phyloP scores from a whole-genome alignment of 1,284 basidiomycete species.

The Fomitopsis betulina region DNA sequence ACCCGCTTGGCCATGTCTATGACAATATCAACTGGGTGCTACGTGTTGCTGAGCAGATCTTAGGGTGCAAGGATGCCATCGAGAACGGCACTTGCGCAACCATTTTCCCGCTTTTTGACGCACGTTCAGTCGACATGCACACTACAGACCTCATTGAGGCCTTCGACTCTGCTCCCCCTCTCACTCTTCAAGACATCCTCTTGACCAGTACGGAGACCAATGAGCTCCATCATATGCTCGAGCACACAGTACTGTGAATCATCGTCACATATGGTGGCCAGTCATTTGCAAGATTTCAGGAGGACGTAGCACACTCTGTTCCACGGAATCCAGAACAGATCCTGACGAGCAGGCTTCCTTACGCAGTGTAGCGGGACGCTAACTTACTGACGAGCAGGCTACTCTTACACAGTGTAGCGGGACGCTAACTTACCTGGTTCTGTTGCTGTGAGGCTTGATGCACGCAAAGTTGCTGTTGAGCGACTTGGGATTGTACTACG shows the following conservation, averaged over 20 bases:
- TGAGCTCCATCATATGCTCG: slow-evolving; percentile 6
- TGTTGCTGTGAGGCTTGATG: too few species aligned
- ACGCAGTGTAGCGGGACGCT: too few species aligned
- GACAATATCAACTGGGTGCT: slow-evolving; percentile 34
- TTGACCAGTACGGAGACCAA: neutral
- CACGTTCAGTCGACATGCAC: neutral
- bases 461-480: too few species aligned
- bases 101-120: neutral
- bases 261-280: slow-evolving; percentile 27
- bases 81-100: slow-evolving; percentile 16
- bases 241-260: slow-evolving; percentile 19
- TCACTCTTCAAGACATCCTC: neutral
- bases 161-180: neutral
- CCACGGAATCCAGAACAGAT: neutral
- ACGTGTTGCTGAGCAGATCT: slow-evolving; percentile 27
- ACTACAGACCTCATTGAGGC: neutral
- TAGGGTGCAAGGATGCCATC: slow-evolving; percentile 27
- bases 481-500: too few species aligned
- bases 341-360: too few species aligned
- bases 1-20: slow-evolving; percentile 22
- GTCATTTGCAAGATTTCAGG: slow-evolving; percentile 12
- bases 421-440: too few species aligned
- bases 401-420: too few species aligned
- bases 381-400: too few species aligned
- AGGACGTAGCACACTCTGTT: neutral